Base-by-base conservation (phyloP, 2,329 filamentous ascomycete genomes). In the Cryphonectria radicalis region DNA sequence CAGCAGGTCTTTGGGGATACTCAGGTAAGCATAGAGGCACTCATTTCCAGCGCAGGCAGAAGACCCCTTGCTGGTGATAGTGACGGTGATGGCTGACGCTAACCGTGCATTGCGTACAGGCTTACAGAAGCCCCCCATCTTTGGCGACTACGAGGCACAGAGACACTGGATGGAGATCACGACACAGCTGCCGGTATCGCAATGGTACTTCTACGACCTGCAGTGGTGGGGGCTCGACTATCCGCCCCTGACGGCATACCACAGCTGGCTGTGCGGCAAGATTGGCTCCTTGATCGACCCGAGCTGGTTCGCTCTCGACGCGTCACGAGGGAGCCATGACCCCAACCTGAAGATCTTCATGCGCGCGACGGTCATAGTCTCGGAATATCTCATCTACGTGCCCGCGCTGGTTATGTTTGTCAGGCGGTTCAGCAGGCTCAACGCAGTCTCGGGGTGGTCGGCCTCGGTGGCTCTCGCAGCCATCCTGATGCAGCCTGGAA, bases 131-230 rank as follows among this genome's bases (percentile, higher is more conserved):
- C 95, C 95, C 50, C 96, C 96, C 7, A 94, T 98, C 90, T 93
- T 95, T 78, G 96, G 96, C 75, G 96, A 99, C 81, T 99, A 97
- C 82, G 96, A 99, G 84, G 96, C 97, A 4, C 96, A 99, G 81
- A 86, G 96, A 76, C 96, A 99, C 81, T 99, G 96, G 96, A 97
- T 99, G 95, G 96, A 99, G 79, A 86, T 99, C 75, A 98, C 96
- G 1, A 93, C 90, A 11, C 90, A 97, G 72, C 85, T 99, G 1
- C 96, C 96, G 19, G 87, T 97, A 53, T 96, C 94, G 14, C 92
- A 96, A 80, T 99, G 97, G 96, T 99, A 99, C 81, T 97, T 97
- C 79, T 94, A 99, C 80, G 95, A 99, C 79, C 85, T 98, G 62
- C 87, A 95, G 78, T 99, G 95, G 91, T 99, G 96, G 96, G 97